A percentile compares a stretch with the other conserved stretches of the same genome.
Conservation (phyloP, 768 basidiomycete genomes). For the Lentinula lateritia region DNA sequence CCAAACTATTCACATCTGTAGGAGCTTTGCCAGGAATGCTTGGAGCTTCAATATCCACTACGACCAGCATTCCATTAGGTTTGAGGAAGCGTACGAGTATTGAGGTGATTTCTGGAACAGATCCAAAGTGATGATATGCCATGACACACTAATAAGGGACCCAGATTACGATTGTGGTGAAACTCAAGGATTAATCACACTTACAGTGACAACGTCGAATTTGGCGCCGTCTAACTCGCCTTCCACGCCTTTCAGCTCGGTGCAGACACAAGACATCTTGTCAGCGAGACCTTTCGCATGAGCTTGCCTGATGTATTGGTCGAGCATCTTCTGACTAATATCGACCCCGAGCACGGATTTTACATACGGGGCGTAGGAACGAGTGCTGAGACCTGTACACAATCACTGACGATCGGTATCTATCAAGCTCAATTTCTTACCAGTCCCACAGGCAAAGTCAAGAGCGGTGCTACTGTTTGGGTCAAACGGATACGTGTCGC, state of each 20-base stretch:
- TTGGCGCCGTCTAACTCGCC: slow-evolving; percentile 44
- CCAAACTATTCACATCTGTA: slow-evolving; percentile 8
- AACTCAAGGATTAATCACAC: slow-evolving; percentile 16
- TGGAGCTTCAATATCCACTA: slow-evolving; percentile 39
- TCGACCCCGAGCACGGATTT: slow-evolving; percentile 70
- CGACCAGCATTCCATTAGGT: slow-evolving; percentile 54
- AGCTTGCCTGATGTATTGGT: slow-evolving; percentile 55
- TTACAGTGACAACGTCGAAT: slow-evolving; percentile 70
- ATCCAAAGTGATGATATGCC: slow-evolving; percentile 63
- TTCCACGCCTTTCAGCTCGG: slow-evolving; percentile 40
- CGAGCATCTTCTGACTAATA: slow-evolving; percentile 67
- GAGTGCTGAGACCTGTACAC: slow-evolving; percentile 53
- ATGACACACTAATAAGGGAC: slow-evolving; percentile 40
- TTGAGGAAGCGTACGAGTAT: slow-evolving; percentile 53
- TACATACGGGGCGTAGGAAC: slow-evolving; percentile 52
- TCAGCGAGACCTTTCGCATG: slow-evolving; percentile 59
- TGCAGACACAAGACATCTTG: slow-evolving; percentile 62
- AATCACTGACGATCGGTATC: neutral
- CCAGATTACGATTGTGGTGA: neutral
- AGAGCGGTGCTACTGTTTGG: slow-evolving; percentile 51
- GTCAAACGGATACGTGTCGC: slow-evolving; percentile 41
- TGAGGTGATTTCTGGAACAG: slow-evolving; percentile 45
- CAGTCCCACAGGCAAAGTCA: slow-evolving; percentile 76
- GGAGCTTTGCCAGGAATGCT: neutral
- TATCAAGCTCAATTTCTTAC: slow-evolving; percentile 22